These are phyloP conservation scores for Tricholoma saponaceum DNA, from an alignment of 768 basidiomycete species.

Conservation along the genomic window DNA sequence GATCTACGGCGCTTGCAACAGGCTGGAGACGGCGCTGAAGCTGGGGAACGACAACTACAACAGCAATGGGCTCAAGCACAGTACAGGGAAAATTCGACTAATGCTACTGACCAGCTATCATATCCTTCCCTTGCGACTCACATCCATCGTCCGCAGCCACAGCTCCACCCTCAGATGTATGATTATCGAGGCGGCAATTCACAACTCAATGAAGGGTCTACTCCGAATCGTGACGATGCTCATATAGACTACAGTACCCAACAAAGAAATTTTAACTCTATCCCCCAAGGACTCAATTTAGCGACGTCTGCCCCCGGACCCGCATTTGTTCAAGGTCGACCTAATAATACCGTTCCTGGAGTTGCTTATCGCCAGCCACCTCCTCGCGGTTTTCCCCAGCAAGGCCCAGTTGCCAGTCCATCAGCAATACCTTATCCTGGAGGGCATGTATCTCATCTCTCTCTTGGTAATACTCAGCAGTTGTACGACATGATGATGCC, in stretches of 20 bases:
- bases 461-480: conserved; percentile 71
- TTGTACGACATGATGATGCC: conserved; percentile 79
- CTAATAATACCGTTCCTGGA: conserved; percentile 40
- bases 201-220: conserved; percentile 23
- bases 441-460: conserved; percentile 61
- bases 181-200: conserved; percentile 42
- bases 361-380: conserved; percentile 60
- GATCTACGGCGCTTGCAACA: conserved; percentile 76
- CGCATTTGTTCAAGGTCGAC: conserved; percentile 49
- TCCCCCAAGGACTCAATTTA: conserved; percentile 28
- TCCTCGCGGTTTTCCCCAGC: conserved; percentile 58
- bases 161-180: conserved; percentile 43
- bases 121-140: conserved; percentile 69
- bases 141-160: conserved; percentile 49
- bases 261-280: conserved; percentile 50
- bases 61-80: conserved; percentile 48
- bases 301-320: conserved; percentile 35
- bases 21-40: conserved; percentile 44
- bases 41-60: conserved; percentile 32
- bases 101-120: conserved; percentile 41
- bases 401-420: conserved; percentile 48
- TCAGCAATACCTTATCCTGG: conserved; percentile 49
- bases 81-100: conserved; percentile 39
- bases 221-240: conserved; percentile 39
- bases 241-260: conserved; percentile 56